A percentile compares a stretch with the other conserved stretches of the same genome.
Conservation (phyloP, 78 protist genomes). For the Blattamonas nauphoetae region DNA sequence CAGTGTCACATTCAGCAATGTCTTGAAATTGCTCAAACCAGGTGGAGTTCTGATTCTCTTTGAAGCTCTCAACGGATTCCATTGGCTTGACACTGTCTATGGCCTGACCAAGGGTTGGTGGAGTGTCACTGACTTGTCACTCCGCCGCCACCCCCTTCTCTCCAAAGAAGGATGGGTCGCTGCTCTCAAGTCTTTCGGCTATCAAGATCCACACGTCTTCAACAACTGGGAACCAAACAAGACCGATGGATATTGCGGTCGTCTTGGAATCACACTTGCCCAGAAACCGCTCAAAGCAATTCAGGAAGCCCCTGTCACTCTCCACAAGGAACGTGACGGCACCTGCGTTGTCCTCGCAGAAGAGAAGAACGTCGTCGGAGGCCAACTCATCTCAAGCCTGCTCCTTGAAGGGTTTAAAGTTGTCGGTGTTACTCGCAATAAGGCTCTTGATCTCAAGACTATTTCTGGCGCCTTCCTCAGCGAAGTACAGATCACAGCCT, state of each 20-base stretch:
- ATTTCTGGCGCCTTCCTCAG: background rate
- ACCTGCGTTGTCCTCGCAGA: background rate
- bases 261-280: background rate
- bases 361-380: background rate
- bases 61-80: background rate
- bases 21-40: background rate
- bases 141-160: background rate
- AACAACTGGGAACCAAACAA: background rate
- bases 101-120: conserved; percentile 11
- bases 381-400: background rate
- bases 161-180: background rate
- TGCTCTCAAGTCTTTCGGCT: background rate
- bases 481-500: background rate
- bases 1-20: background rate
- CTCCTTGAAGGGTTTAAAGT: background rate
- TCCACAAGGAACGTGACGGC: no score
- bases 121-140: background rate
- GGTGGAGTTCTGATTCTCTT: background rate
- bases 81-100: background rate
- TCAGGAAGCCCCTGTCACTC: background rate
- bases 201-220: background rate
- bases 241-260: background rate
- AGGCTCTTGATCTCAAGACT: background rate
- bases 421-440: no score
- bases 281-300: background rate